Conservation (phyloP, 73 alveolate species). For the Symbiodinium pilosum region DNA sequence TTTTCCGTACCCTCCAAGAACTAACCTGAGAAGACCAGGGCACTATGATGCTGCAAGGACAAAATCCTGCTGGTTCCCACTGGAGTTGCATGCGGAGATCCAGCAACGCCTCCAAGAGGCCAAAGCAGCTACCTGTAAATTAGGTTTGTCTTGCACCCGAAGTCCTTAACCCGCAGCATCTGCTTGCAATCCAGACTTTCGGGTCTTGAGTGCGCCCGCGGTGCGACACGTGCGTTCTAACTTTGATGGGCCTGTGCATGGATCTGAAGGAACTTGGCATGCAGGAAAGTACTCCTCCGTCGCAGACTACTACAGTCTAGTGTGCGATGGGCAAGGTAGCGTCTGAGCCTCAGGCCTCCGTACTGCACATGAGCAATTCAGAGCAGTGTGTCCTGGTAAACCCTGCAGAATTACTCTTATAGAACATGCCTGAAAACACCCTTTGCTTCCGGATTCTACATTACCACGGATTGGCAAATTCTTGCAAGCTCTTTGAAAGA, state of each 20-base stretch:
- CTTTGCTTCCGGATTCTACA: no score
- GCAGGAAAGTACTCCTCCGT: slow-evolving; percentile 28
- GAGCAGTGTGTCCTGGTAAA: no score
- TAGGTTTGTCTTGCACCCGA: no score
- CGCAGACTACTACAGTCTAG: slow-evolving; percentile 31
- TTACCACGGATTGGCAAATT: neutral
- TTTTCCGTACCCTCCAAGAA: neutral
- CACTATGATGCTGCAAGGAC: slow-evolving; percentile 26
- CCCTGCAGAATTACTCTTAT: no score
- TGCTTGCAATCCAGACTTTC: no score
- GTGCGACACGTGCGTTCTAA: no score
- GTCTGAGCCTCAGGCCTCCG: neutral
- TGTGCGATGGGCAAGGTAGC: slow-evolving; percentile 63
- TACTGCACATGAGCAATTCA: no score
- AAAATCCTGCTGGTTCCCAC: slow-evolving; percentile 45
- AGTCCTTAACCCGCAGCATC: no score
- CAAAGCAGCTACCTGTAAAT: neutral
- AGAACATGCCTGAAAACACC: no score
- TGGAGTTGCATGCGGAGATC: slow-evolving; percentile 35
- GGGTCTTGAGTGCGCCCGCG: no score
- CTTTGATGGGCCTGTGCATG: no score
- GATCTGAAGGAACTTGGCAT: no score
- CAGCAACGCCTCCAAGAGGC: slow-evolving; percentile 18
- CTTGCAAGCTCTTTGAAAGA: neutral
- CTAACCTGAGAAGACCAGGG: neutral